Evolutionary conservation across 2,329 filamentous ascomycete genomes (phyloP), one percentile per base, ranked within the genome.

Genomic region (Phaeosphaeriaceae sp.): DNA sequence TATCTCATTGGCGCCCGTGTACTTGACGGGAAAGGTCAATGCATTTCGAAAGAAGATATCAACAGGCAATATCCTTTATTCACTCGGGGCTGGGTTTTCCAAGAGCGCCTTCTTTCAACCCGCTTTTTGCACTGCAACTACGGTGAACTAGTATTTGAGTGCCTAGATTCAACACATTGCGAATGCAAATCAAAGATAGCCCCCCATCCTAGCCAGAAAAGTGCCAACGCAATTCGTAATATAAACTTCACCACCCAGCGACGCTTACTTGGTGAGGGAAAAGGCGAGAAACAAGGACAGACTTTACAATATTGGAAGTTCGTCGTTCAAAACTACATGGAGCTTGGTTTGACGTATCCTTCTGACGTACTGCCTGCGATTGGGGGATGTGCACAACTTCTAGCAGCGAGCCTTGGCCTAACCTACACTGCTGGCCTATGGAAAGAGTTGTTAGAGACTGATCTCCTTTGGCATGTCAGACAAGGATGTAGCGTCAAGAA

Each of bases 101-200:
- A 54, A 40, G 51, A 54, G 43, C 47, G 51, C 11, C 17, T 52
- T n/a, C 39, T 52, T 16, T 52, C 48, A 9, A n/a, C 43, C 3
- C 30, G 48, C 6, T 21, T 52, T 16, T 26, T 52, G 7, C 37
- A 52, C 28, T 52, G 30, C 30, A 33, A 33, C 30, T 33, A 33
- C 30, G 30, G 30, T 15, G 30, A 33, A 15, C 16, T 33, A n/a
- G 30, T 15, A 33, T 33, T 33, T 15, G 30, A 33, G 30, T 33
- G 30, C 16, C 30, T 33, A 5, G 30, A 33, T 12, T 33, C 30
- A n/a, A 15, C 30, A 15, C 30, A 5, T 12, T 33, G 30, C 30
- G 30, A 33, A 33, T 33, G 30, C 12, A 15, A 33, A 15, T 33
- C 30, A 33, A 33, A 33, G 12, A 33, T 33, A 12, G 30, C 30